Conservation (phyloP, 441 rosid genomes). For the Eruca vesicaria region DNA sequence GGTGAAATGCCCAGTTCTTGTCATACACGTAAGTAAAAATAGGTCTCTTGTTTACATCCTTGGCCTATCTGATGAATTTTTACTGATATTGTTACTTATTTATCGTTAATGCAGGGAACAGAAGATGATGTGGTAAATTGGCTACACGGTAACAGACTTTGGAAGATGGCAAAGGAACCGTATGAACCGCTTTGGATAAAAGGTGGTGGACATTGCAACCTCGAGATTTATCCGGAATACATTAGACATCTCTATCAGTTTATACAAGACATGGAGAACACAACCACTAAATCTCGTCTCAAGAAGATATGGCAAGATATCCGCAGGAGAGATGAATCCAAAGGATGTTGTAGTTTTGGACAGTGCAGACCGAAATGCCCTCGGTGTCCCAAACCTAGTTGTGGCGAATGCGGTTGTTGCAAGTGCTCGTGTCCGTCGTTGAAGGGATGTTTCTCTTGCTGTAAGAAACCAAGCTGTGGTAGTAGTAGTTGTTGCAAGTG, state of each 20-base stretch:
- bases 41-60: neutral
- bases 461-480: conserved; percentile 43
- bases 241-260: conserved; percentile 80
- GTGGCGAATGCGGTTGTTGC: conserved; percentile 15
- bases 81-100: neutral
- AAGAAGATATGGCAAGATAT: conserved; percentile 66
- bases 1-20: conserved; percentile 93
- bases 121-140: conserved; percentile 97
- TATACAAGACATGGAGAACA: conserved; percentile 85
- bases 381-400: conserved; percentile 24
- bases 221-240: conserved; percentile 93
- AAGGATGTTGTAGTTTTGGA: conserved; percentile 55
- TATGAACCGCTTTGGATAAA: conserved; percentile 96
- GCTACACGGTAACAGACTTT: conserved; percentile 88
- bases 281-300: conserved; percentile 65
- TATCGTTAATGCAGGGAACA: conserved; percentile 42
- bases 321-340: conserved; percentile 38
- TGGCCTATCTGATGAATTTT: neutral
- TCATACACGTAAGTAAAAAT: conserved; percentile 73
- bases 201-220: conserved; percentile 99
- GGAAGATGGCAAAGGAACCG: conserved; percentile 88
- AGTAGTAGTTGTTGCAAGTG: conserved; percentile 37
- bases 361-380: conserved; percentile 54
- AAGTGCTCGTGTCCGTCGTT: conserved; percentile 29
- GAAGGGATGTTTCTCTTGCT: conserved; percentile 44